A percentile compares a stretch with the other conserved stretches of the same genome.
Conservation (phyloP, 345 rosid genomes). For the Citrus unshiu region DNA sequence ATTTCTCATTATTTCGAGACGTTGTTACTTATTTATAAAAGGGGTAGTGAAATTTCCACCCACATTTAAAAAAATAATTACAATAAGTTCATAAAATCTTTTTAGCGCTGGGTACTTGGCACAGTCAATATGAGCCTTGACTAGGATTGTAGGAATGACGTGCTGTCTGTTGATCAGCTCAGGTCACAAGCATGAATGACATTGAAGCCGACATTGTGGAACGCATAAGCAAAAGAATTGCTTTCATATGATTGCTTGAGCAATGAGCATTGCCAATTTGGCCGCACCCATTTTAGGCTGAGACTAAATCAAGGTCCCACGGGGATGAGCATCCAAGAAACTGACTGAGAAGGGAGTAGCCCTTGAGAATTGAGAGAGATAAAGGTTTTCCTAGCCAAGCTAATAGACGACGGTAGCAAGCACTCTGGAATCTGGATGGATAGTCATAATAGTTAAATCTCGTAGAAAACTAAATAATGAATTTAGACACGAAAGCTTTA, state of each 20-base stretch:
- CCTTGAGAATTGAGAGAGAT: background rate
- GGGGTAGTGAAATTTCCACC: too few relatives aligned
- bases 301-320: background rate
- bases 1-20: too few relatives aligned
- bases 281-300: background rate
- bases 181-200: too few relatives aligned
- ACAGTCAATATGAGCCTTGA: background rate
- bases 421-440: too few relatives aligned
- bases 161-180: background rate
- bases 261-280: background rate
- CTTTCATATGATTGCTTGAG: background rate
- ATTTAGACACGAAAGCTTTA: background rate
- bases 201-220: background rate
- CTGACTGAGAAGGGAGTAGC: background rate
- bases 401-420: background rate
- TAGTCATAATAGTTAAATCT: too few relatives aligned
- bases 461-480: background rate
- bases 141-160: background rate
- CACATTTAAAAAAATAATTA: too few relatives aligned
- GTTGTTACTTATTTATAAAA: too few relatives aligned
- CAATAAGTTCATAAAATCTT: too few relatives aligned
- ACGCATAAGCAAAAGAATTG: background rate
- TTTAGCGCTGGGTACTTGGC: too few relatives aligned
- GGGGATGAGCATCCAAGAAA: too few relatives aligned
- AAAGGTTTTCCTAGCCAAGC: background rate